Conservation (phyloP, 2,329 filamentous ascomycete genomes). For the Exserohilum rostratum region DNA sequence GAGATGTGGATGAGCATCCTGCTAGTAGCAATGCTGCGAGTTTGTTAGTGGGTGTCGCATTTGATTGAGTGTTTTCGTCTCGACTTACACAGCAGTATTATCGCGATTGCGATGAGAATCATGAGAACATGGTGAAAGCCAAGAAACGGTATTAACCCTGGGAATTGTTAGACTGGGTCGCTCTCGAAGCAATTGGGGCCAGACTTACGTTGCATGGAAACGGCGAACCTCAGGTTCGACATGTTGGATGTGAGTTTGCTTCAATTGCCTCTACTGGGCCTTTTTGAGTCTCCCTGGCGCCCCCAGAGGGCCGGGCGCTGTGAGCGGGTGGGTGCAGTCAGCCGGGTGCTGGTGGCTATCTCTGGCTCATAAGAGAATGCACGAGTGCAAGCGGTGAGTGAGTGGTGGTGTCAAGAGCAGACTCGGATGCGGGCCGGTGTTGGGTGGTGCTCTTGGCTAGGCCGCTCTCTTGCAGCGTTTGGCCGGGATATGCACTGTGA, state of each 20-base stretch:
- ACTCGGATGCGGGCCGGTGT: constrained; percentile 25
- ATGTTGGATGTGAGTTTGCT: constrained; percentile 46
- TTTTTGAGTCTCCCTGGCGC: constrained; percentile 44
- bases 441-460: constrained; percentile 24
- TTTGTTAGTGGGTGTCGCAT: constrained; percentile 25
- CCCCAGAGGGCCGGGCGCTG: constrained; percentile 50
- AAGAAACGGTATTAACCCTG: constrained; percentile 66
- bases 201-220: constrained; percentile 57
- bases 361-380: constrained; percentile 22
- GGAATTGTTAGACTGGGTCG: constrained; percentile 31
- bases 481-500: constrained; percentile 42
- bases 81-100: constrained; percentile 91
- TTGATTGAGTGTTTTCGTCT: constrained; percentile 1
- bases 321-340: constrained; percentile 43
- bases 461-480: constrained; percentile 35
- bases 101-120: constrained; percentile 91
- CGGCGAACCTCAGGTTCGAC: constrained; percentile 57
- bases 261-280: constrained; percentile 32
- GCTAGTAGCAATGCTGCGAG: constrained; percentile 81
- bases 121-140: constrained; percentile 89
- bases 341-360: constrained; percentile 19
- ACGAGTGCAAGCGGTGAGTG: constrained; percentile 29
- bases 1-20: constrained; percentile 95
- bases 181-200: constrained; percentile 1
- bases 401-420: constrained; percentile 29